phyloP scores from a whole-genome alignment of 2,329 filamentous ascomycete species.

The Fusarium decemcellulare region DNA sequence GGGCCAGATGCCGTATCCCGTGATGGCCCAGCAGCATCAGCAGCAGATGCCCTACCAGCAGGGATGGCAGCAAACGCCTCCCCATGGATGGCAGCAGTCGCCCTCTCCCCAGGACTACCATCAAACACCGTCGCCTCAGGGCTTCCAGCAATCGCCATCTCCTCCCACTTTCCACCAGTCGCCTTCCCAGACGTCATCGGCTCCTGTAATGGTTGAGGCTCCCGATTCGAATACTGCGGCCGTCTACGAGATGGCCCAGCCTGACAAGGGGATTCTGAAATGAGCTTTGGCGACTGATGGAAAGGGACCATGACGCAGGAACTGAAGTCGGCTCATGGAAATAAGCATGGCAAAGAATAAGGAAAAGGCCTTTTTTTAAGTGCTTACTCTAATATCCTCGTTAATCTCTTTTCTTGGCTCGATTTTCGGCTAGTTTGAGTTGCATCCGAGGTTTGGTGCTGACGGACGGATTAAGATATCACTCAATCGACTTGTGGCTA shows the following conservation, averaged over 20 bases:
- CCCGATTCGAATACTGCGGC: conserved; percentile 14
- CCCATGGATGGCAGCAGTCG: conserved; percentile 12
- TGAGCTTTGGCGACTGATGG: conserved; percentile 2
- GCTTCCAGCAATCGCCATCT: conserved; percentile 23
- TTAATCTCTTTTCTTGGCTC: neutral
- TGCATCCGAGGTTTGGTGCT: neutral
- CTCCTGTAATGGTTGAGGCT: conserved; percentile 16
- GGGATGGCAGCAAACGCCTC: conserved; percentile 19
- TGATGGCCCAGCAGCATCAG: conserved; percentile 17
- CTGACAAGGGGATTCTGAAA: conserved; percentile 1
- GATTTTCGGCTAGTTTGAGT: neutral
- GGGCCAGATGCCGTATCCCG: conserved; percentile 22
- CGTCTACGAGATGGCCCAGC: conserved; percentile 24
- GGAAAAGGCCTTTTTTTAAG: neutral
- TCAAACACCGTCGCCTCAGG: conserved; percentile 2
- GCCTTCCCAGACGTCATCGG: neutral
- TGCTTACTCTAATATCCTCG: neutral
- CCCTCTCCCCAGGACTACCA: conserved; percentile 4
- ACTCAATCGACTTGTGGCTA: neutral
- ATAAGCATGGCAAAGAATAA: neutral
- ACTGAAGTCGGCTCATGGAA: conserved; percentile 4
- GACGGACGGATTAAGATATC: neutral
- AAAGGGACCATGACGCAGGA: neutral
- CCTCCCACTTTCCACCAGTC: neutral
- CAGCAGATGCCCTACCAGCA: conserved; percentile 24